These are phyloP conservation scores for Solanum virginianum DNA, from an alignment of 257 asterid species.

Conservation along the genomic window DNA sequence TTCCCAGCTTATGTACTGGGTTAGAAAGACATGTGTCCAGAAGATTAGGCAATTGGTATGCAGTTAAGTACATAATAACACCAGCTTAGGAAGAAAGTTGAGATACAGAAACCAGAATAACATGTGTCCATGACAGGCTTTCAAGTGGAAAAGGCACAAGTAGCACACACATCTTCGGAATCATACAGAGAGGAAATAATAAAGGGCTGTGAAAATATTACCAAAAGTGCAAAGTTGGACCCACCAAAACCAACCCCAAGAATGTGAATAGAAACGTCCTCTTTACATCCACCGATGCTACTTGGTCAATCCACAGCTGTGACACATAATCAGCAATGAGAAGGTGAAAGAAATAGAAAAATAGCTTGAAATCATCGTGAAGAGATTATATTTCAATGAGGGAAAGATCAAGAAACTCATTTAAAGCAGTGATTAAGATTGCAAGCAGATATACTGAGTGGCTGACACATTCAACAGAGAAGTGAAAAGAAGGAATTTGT, in stretches of 20 bases:
- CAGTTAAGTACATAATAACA: background rate
- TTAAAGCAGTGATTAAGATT: background rate
- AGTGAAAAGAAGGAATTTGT: background rate
- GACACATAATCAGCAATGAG: background rate
- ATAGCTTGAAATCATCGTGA: background rate
- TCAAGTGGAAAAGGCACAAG: background rate
- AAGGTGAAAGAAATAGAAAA: background rate
- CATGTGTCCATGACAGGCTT: background rate
- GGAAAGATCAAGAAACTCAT: background rate
- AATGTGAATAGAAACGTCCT: constrained; percentile 61
- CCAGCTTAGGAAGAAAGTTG: background rate
- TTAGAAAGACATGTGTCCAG: background rate
- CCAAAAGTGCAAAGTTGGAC: constrained; percentile 95
- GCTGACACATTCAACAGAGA: background rate
- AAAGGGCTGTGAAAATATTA: constrained; percentile 10
- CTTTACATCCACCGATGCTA: constrained; percentile 55
- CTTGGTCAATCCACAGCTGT: constrained; percentile 67
- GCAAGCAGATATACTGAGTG: background rate
- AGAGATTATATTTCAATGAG: background rate
- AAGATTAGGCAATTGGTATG: background rate
- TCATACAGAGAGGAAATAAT: background rate
- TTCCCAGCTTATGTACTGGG: background rate
- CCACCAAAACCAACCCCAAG: constrained; percentile 86
- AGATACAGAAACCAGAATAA: background rate
- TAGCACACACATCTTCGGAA: background rate